A percentile compares a stretch with the other conserved stretches of the same genome.
phyloP scores from a whole-genome alignment of 2,329 filamentous ascomycete genomes.

The Fusarium dlaminii region DNA sequence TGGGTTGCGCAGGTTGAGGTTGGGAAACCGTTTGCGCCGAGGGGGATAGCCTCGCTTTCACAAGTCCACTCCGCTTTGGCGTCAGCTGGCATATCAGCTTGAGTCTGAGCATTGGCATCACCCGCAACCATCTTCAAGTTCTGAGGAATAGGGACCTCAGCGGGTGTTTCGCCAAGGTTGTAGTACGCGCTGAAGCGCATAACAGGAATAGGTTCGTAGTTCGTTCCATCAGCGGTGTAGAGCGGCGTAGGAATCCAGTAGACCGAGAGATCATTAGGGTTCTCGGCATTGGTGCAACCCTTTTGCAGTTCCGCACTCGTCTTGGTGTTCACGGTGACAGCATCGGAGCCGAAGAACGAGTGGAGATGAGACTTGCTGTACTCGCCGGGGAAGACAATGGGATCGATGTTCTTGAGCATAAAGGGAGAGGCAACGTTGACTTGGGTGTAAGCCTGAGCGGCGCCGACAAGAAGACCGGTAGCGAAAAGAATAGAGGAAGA shows the following conservation, averaged over 20 bases:
- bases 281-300: conserved; percentile 56
- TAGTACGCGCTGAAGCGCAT: conserved; percentile 59
- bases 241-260: conserved; percentile 58
- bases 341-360: conserved; percentile 50
- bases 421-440: conserved; percentile 37
- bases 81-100: conserved; percentile 11
- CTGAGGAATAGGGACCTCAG: conserved; percentile 57
- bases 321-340: conserved; percentile 43
- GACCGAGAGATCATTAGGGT: conserved; percentile 57
- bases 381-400: conserved; percentile 46
- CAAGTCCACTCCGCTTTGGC: conserved; percentile 48
- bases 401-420: conserved; percentile 49
- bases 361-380: conserved; percentile 48
- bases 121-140: conserved; percentile 55
- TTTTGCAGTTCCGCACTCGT: conserved; percentile 48
- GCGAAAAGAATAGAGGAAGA: conserved; percentile 31
- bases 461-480: conserved; percentile 22
- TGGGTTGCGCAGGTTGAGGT: conserved; percentile 30
- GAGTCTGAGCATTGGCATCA: conserved; percentile 38
- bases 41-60: conserved; percentile 43
- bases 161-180: conserved; percentile 48
- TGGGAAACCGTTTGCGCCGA: conserved; percentile 32
- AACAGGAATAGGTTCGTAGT: conserved; percentile 45
- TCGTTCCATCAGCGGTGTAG: conserved; percentile 46
- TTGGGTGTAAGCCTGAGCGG: conserved; percentile 34